Conservation (phyloP, 768 basidiomycete species). For the Neoboletus subvelutipes region DNA sequence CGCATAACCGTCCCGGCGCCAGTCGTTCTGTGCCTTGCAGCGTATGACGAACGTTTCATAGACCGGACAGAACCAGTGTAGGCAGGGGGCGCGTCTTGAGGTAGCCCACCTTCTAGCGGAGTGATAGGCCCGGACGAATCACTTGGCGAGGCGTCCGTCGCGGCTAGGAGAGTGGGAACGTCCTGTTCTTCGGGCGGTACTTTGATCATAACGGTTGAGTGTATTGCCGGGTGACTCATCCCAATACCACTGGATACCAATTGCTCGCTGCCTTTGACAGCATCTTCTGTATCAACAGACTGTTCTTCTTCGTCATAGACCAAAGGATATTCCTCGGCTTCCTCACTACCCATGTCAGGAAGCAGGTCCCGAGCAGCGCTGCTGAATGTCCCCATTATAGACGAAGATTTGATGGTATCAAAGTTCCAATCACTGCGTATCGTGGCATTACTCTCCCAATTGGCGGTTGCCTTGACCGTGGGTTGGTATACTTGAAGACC, state of each 20-base stretch:
- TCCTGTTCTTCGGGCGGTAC: slow-evolving; percentile 40
- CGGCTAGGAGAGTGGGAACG: slow-evolving; percentile 40
- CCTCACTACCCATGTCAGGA: slow-evolving; percentile 59
- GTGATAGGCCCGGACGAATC: slow-evolving; percentile 44
- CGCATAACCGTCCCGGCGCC: slow-evolving; percentile 72
- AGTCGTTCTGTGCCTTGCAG: slow-evolving; percentile 61
- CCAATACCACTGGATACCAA: slow-evolving; percentile 40
- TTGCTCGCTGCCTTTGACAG: slow-evolving; percentile 65
- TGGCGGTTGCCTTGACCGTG: slow-evolving; percentile 53
- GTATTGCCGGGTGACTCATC: slow-evolving; percentile 53
- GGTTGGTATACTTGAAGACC: slow-evolving; percentile 55
- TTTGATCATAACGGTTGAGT: slow-evolving; percentile 75
- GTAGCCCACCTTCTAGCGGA: slow-evolving; percentile 33
- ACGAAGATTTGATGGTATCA: slow-evolving; percentile 73
- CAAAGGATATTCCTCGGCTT: slow-evolving; percentile 39
- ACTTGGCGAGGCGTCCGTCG: slow-evolving; percentile 36
- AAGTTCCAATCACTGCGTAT: slow-evolving; percentile 96
- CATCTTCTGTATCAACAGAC: slow-evolving; percentile 61
- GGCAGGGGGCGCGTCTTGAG: slow-evolving; percentile 68
- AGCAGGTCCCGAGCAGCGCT: slow-evolving; percentile 70
- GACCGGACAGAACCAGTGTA: slow-evolving; percentile 67
- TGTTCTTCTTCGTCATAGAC: slow-evolving; percentile 46
- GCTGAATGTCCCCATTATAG: slow-evolving; percentile 76
- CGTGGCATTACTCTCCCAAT: slow-evolving; percentile 73
- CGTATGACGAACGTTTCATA: slow-evolving; percentile 73